Evolutionary conservation across 2,329 filamentous ascomycete genomes (phyloP).

Genomic region (Plenodomus lindquistii): DNA sequence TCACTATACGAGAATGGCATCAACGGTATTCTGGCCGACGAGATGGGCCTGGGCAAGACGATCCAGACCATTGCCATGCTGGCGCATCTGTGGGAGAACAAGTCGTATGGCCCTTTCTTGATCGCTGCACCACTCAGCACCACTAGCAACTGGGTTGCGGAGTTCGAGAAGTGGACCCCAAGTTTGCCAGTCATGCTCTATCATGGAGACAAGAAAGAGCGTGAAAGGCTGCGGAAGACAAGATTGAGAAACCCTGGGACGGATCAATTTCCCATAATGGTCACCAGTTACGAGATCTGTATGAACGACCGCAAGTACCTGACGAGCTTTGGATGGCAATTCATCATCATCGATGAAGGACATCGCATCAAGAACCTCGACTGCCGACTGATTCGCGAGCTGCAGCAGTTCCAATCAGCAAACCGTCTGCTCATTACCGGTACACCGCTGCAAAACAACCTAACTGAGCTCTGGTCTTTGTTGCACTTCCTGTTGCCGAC

Average conservation of each 20-base stretch:
- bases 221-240: constrained; percentile 75
- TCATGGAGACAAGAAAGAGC: constrained; percentile 78
- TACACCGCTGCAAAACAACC: constrained; percentile 92
- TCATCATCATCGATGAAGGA: constrained; percentile 97
- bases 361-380: constrained; percentile 98
- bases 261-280: constrained; percentile 82
- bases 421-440: constrained; percentile 92
- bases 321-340: constrained; percentile 88
- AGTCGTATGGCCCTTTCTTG: constrained; percentile 85
- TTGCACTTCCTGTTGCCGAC: constrained; percentile 91
- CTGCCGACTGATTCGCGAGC: constrained; percentile 84
- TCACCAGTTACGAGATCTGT: constrained; percentile 95
- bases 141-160: constrained; percentile 92
- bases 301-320: constrained; percentile 84
- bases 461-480: constrained; percentile 92
- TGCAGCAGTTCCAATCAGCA: constrained; percentile 86
- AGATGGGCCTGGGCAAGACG: constrained; percentile 94
- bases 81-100: constrained; percentile 83
- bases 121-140: constrained; percentile 91
- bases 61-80: constrained; percentile 88
- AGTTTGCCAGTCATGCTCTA: constrained; percentile 87
- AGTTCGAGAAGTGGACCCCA: constrained; percentile 89
- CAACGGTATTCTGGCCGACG: constrained; percentile 88
- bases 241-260: constrained; percentile 71
- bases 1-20: constrained; percentile 85